Percentiles rank a stretch among this genome's conserved stretches.
Conservation (phyloP, 2,329 filamentous ascomycete genomes). For the Monilinia fructicola region DNA sequence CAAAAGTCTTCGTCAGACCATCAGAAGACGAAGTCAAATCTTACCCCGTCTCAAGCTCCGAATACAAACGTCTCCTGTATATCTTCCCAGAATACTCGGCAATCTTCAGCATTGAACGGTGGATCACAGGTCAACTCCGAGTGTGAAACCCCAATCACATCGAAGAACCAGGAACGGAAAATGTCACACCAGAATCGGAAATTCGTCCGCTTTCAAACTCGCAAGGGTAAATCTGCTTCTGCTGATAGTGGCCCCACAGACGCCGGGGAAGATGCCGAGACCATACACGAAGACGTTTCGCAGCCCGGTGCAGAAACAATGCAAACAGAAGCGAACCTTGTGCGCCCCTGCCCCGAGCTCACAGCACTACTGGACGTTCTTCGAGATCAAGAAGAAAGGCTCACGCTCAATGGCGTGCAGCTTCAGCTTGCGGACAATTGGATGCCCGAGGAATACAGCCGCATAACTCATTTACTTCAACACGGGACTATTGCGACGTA, state of each 20-base stretch:
- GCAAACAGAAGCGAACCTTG: not conserved
- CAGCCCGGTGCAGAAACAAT: not conserved
- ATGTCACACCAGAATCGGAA: not conserved
- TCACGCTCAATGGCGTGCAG: not conserved
- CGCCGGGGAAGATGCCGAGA: not conserved
- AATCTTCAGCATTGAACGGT: not conserved
- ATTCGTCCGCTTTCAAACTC: not conserved
- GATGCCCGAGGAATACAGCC: not conserved
- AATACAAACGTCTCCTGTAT: not conserved
- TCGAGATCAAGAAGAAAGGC: no score
- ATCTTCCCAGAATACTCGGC: not conserved
- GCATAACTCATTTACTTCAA: not conserved
- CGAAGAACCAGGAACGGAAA: not conserved
- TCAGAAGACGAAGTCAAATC: not conserved
- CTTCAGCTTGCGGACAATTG: not conserved
- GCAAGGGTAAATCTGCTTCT: not conserved
- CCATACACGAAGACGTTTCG: not conserved
- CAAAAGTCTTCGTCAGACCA: not conserved
- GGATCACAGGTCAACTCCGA: not conserved
- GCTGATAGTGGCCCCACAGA: not conserved
- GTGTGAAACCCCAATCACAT: not conserved
- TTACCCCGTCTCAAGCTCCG: not conserved
- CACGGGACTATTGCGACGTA: not conserved
- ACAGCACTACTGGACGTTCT: not conserved
- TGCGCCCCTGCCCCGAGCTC: not conserved